Evolutionary conservation across 2,329 filamentous ascomycete genomes (phyloP).

Genomic region (Penicillium palitans): DNA sequence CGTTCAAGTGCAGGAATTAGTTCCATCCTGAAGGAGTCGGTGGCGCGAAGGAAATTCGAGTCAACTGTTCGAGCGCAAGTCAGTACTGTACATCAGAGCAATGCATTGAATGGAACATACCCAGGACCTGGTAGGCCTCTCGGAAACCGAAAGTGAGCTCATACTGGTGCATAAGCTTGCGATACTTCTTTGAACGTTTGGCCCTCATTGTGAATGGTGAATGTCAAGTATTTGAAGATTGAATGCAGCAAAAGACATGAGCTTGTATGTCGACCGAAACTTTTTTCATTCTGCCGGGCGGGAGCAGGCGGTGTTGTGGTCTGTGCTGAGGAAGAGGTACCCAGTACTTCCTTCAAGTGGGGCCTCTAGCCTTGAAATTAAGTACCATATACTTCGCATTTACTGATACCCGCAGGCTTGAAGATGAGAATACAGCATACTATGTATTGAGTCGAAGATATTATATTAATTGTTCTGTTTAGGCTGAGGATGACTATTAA

Average conservation of each 20-base stretch:
- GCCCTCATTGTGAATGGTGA: constrained; percentile 58
- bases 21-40: constrained; percentile 85
- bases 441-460: background rate
- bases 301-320: constrained; percentile 25
- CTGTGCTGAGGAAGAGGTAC: constrained; percentile 22
- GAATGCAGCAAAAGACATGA: constrained; percentile 8
- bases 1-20: constrained; percentile 73
- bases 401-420: background rate
- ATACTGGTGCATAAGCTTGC: constrained; percentile 93
- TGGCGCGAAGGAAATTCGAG: constrained; percentile 78
- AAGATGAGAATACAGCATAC: background rate
- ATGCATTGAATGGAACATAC: constrained; percentile 45
- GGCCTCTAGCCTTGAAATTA: background rate
- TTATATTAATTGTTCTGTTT: background rate
- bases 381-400: background rate
- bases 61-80: constrained; percentile 60
- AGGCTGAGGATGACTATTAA: background rate
- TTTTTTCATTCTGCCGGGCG: constrained; percentile 44
- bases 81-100: constrained; percentile 15
- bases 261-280: constrained; percentile 25
- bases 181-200: constrained; percentile 71
- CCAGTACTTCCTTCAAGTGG: constrained; percentile 1
- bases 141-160: constrained; percentile 84
- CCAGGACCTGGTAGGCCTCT: constrained; percentile 87
- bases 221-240: constrained; percentile 10